Evolutionary conservation across 2,329 filamentous ascomycete genomes (phyloP), one percentile per base, ranked within the genome.

Genomic region (Fusarium clavum): DNA sequence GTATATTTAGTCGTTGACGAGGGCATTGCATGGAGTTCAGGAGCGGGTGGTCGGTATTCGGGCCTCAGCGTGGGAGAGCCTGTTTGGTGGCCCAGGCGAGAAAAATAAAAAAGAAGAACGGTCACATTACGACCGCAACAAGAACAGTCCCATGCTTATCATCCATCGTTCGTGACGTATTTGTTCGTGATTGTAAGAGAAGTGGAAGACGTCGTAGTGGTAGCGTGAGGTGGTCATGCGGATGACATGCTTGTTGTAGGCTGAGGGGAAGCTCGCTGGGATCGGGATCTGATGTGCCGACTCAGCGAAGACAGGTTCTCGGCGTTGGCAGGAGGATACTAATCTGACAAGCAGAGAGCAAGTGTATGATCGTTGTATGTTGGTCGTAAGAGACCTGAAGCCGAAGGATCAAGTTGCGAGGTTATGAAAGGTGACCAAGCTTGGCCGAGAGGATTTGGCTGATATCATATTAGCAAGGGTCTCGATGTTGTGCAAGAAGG

Each of bases 11-110:
- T 73, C 70, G 70, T 70, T 74, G 70, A 67, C 67, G 54, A 64
- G 69, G 75, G 69, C 76, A 78, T 79, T 79, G 79, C 79, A 74
- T 61, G 79, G 79, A 81, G 79, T 81, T 78, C 73, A n/a, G 76
- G 77, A 76, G 76, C 78, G 69, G 67, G 61, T 61, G 69, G 60
- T 70, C 55, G 67, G 57, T 68, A 60, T 70, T 71, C 57, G 70
- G 72, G 70, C 64, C 73, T 73, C 73, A 73, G 73, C 60, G 72
- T 69, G 56, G 67, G 66, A 59, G 73, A 73, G 67, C 71, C 65
- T 55, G 53, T 61, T 70, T 44, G 59, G 63, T 62, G 72, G 70
- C 68, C 73, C 67, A 68, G 54, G 64, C 72, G 58, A 73, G 58
- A 61, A 75, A 69, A 66, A 69, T 38, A 57, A 55, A 75, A 74